Conservation (phyloP, 2,329 filamentous ascomycete genomes). For the Teratosphaeria pseudoeucalypti region DNA sequence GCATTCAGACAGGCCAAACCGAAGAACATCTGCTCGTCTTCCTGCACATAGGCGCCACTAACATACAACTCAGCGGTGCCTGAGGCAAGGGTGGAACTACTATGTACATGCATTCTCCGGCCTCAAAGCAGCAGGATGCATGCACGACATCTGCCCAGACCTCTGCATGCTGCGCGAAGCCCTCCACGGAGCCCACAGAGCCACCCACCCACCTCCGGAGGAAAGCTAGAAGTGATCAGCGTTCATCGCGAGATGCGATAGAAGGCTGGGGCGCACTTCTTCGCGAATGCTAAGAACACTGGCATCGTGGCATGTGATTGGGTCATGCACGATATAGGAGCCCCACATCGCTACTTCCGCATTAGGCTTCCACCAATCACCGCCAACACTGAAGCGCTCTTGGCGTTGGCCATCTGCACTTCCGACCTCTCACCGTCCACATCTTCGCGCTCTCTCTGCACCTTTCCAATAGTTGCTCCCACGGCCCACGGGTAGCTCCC, state of each 20-base stretch:
- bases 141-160: background rate
- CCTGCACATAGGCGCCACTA: background rate
- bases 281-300: background rate
- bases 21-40: background rate
- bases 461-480: conserved; percentile 17
- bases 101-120: background rate
- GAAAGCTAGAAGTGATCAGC: background rate
- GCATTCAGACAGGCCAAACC: background rate
- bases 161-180: background rate
- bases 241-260: background rate
- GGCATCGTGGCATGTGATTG: background rate
- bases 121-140: background rate
- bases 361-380: background rate
- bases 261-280: background rate
- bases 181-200: background rate
- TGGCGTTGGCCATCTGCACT: background rate
- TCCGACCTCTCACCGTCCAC: conserved; percentile 1
- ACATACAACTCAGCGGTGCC: background rate
- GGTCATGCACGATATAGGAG: background rate
- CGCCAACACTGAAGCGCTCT: background rate
- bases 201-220: background rate
- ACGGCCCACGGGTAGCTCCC: conserved; percentile 1
- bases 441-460: conserved; percentile 17
- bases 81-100: background rate
- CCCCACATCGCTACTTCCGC: background rate